These are phyloP conservation scores for Phytophthora hibernalis DNA, from an alignment of 352 stramenopile genomes.

Conservation along the genomic window DNA sequence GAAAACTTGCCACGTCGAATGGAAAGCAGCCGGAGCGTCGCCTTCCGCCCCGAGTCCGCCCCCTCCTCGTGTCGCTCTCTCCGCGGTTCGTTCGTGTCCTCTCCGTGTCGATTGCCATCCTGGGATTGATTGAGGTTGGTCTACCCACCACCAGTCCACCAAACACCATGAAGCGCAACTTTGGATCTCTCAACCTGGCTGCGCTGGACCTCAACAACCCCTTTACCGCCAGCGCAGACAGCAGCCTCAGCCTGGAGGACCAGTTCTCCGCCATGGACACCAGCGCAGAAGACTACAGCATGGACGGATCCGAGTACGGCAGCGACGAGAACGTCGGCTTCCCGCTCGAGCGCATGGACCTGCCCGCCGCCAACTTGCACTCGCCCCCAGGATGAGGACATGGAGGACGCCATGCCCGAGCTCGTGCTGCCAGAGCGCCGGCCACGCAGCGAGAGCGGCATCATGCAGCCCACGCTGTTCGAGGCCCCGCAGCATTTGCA, in stretches of 20 bases:
- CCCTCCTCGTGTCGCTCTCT: constrained; percentile 10
- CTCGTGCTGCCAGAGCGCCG: constrained; percentile 29
- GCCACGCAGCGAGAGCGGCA: constrained; percentile 25
- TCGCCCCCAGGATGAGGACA: constrained; percentile 24
- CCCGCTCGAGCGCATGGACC: constrained; percentile 40
- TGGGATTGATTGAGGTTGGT: constrained; percentile 33
- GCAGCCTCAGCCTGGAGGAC: constrained; percentile 28
- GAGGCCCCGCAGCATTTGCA: constrained; percentile 41
- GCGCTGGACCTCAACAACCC: constrained; percentile 46
- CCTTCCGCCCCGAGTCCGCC: constrained; percentile 12
- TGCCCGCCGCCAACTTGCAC: constrained; percentile 9
- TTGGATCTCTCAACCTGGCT: constrained; percentile 60
- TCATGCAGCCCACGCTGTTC: constrained; percentile 23
- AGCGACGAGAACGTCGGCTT: constrained; percentile 51
- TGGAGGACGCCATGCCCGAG: constrained; percentile 39
- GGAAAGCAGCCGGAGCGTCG: constrained; percentile 31
- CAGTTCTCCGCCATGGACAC: constrained; percentile 40
- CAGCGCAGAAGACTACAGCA: constrained; percentile 32
- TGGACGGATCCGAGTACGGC: constrained; percentile 32
- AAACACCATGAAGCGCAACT: constrained; percentile 59
- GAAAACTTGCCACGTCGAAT: constrained; percentile 44
- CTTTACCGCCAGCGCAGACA: constrained; percentile 14
- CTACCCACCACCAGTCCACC: constrained; percentile 1
- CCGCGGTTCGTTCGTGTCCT: constrained; percentile 10
- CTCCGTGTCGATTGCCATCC: constrained; percentile 25